These are phyloP conservation scores for Colletotrichum brevisporum DNA, from an alignment of 2,329 filamentous ascomycete genomes.

Conservation along the genomic window DNA sequence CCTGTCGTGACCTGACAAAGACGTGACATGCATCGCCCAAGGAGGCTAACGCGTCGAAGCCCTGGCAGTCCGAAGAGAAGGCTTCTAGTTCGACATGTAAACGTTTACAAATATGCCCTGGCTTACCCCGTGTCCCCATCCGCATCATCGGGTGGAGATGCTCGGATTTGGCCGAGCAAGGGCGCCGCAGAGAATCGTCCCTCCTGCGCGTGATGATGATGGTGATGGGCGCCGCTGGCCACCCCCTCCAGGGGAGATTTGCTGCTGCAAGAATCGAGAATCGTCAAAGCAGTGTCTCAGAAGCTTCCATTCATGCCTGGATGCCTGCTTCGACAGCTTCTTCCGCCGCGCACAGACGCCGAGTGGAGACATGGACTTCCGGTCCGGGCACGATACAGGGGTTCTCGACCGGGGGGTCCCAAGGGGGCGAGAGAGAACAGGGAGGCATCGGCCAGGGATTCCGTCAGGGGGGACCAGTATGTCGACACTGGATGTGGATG, in stretches of 20 bases:
- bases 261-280: slow-evolving; percentile 12
- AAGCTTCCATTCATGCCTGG: slow-evolving; percentile 38
- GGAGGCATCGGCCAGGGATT: background rate
- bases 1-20: background rate
- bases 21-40: background rate
- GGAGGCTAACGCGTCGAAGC: background rate
- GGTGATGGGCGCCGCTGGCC: no score
- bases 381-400: slow-evolving; percentile 33
- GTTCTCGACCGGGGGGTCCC: background rate
- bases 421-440: background rate
- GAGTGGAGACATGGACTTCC: slow-evolving; percentile 30
- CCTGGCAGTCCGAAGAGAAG: slow-evolving; percentile 3
- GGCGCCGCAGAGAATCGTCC: slow-evolving; percentile 12
- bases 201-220: slow-evolving; percentile 10
- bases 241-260: background rate
- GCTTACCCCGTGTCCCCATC: slow-evolving; percentile 19
- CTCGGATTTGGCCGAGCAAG: slow-evolving; percentile 32
- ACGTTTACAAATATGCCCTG: slow-evolving; percentile 14
- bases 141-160: slow-evolving; percentile 18
- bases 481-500: background rate
- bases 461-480: slow-evolving; percentile 1
- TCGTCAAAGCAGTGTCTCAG: slow-evolving; percentile 37
- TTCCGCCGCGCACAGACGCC: slow-evolving; percentile 33
- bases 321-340: slow-evolving; percentile 30
- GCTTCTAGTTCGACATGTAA: slow-evolving; percentile 1